These are phyloP conservation scores for Uromyces viciae-fabae DNA, from an alignment of 1,284 basidiomycete genomes.

Conservation along the genomic window DNA sequence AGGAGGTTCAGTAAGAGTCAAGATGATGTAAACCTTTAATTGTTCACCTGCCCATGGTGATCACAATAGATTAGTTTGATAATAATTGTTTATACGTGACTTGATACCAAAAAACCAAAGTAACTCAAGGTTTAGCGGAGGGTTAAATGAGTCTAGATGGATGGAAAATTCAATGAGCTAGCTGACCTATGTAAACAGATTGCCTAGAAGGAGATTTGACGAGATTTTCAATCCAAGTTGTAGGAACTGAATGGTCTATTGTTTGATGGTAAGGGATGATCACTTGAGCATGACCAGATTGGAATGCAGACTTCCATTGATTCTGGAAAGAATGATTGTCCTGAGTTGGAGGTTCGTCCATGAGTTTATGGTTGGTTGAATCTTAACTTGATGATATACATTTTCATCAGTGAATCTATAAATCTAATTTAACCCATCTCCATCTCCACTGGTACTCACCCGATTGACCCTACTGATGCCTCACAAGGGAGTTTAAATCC, in stretches of 20 bases:
- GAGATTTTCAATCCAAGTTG: background rate
- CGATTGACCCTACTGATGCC: too few species aligned
- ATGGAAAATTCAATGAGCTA: background rate
- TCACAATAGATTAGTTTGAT: background rate
- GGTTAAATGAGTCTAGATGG: background rate
- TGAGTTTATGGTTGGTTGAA: too few species aligned
- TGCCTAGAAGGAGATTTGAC: background rate
- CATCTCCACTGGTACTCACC: too few species aligned
- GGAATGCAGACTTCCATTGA: too few species aligned
- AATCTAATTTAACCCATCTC: too few species aligned
- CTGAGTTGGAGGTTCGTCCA: too few species aligned
- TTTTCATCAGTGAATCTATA: too few species aligned
- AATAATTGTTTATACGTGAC: too few species aligned
- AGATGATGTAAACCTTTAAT: conserved; percentile 6
- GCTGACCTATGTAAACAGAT: background rate
- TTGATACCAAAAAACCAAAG: background rate
- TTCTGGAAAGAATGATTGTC: too few species aligned
- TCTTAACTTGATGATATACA: too few species aligned
- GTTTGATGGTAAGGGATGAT: background rate
- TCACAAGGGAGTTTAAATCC: too few species aligned
- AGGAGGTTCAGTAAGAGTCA: conserved; percentile 2
- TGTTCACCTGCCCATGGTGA: background rate
- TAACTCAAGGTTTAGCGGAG: background rate
- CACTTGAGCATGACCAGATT: too few species aligned
- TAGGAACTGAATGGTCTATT: background rate